phyloP scores from a whole-genome alignment of 768 basidiomycete genomes.

The Russula lepida region DNA sequence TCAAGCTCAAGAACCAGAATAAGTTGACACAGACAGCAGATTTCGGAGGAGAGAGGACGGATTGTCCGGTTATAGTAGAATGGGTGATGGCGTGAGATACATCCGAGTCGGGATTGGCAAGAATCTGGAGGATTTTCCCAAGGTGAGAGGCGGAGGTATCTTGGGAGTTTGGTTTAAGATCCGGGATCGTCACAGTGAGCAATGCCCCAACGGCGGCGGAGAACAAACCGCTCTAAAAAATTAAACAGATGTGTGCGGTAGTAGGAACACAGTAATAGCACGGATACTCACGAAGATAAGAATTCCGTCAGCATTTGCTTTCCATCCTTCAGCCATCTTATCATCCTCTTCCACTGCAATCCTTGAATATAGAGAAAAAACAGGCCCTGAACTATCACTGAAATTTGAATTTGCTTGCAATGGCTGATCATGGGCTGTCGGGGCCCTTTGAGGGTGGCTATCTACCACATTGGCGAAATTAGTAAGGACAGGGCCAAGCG shows the following conservation, averaged over 20 bases:
- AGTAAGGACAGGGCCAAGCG: neutral
- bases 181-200: neutral
- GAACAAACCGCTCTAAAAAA: neutral
- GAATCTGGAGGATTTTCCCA: neutral
- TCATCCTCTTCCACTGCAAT: neutral
- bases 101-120: neutral
- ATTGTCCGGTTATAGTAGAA: neutral
- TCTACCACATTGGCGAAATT: neutral
- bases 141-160: neutral
- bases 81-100: neutral
- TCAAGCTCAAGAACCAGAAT: neutral
- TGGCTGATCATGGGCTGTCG: neutral
- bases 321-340: neutral
- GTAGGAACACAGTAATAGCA: neutral
- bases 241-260: neutral
- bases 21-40: neutral
- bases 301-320: too few species aligned
- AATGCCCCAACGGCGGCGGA: neutral
- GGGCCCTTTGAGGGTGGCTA: neutral
- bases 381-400: neutral
- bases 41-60: neutral
- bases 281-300: too few species aligned
- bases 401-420: neutral
- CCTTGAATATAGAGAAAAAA: neutral
- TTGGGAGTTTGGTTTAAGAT: neutral